phyloP scores from a whole-genome alignment of 2,329 filamentous ascomycete species.

The Stemphylium beticola region DNA sequence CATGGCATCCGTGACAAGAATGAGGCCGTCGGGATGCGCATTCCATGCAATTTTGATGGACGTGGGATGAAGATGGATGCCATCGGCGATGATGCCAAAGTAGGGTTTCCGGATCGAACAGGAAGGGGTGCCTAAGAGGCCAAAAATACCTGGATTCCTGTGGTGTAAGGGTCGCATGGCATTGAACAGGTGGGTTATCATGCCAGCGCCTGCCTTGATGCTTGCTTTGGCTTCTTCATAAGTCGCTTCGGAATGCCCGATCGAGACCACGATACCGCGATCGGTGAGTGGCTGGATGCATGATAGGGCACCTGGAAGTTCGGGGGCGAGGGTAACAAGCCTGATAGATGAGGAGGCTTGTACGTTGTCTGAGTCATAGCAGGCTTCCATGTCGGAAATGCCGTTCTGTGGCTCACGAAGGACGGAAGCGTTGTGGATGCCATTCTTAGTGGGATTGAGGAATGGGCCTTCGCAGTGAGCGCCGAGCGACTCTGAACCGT shows the following conservation, averaged over 20 bases:
- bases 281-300: slow-evolving; percentile 69
- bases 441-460: slow-evolving; percentile 80
- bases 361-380: slow-evolving; percentile 77
- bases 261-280: slow-evolving; percentile 74
- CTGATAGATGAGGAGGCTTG: slow-evolving; percentile 60
- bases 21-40: slow-evolving; percentile 81
- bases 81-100: slow-evolving; percentile 90
- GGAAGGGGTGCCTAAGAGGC: slow-evolving; percentile 68
- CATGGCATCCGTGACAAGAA: slow-evolving; percentile 94
- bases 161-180: slow-evolving; percentile 91
- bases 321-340: slow-evolving; percentile 87
- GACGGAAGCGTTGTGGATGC: slow-evolving; percentile 79
- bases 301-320: slow-evolving; percentile 72
- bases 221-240: slow-evolving; percentile 80
- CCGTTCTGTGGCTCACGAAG: slow-evolving; percentile 67
- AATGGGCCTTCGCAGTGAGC: slow-evolving; percentile 94
- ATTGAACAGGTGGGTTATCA: slow-evolving; percentile 95
- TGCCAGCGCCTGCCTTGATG: slow-evolving; percentile 76
- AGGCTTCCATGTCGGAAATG: slow-evolving; percentile 69
- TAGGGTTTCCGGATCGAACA: slow-evolving; percentile 63
- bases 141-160: slow-evolving; percentile 89
- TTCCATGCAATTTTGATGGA: slow-evolving; percentile 89
- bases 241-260: slow-evolving; percentile 86
- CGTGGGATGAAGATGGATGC: slow-evolving; percentile 87
- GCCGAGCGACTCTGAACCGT: slow-evolving; percentile 85